A percentile compares a stretch with the other conserved stretches of the same genome.
Evolutionary conservation across 106 monocot genomes (phyloP).

Genomic region (Acorus gramineus): DNA sequence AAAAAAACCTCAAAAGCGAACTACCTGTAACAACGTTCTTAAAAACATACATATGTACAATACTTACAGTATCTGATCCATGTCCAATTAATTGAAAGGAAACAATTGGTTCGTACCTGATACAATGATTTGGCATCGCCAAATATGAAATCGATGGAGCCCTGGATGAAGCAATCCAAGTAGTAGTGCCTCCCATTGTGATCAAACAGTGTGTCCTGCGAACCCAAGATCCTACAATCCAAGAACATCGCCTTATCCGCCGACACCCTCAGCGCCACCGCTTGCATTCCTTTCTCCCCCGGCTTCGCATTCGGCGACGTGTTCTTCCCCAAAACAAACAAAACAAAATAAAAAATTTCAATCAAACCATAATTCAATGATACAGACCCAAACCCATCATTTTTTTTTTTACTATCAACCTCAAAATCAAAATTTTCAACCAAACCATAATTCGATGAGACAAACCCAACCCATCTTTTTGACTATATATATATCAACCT

Average conservation of each 20-base stretch:
- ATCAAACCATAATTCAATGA: no score
- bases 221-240: conserved; percentile 51
- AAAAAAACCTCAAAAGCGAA: no score
- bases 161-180: conserved; percentile 59
- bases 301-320: conserved; percentile 45
- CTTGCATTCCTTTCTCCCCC: conserved; percentile 71
- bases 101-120: conserved; percentile 28
- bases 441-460: no score
- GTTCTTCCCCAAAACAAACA: conserved; percentile 33
- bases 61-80: no score
- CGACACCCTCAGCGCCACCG: conserved; percentile 72
- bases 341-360: not conserved
- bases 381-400: no score
- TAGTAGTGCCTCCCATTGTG: conserved; percentile 72
- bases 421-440: no score
- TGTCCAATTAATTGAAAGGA: no score
- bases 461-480: no score
- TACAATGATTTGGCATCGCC: conserved; percentile 75
- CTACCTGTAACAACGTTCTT: no score
- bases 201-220: conserved; percentile 90
- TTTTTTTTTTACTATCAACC: no score
- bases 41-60: no score
- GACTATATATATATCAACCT: conserved; percentile 16
- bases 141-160: conserved; percentile 93
- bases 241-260: conserved; percentile 80